A percentile compares a stretch with the other conserved stretches of the same genome.
phyloP scores from a whole-genome alignment of 495 filamentous ascomycete species.

The Aspergillus baeticus region DNA sequence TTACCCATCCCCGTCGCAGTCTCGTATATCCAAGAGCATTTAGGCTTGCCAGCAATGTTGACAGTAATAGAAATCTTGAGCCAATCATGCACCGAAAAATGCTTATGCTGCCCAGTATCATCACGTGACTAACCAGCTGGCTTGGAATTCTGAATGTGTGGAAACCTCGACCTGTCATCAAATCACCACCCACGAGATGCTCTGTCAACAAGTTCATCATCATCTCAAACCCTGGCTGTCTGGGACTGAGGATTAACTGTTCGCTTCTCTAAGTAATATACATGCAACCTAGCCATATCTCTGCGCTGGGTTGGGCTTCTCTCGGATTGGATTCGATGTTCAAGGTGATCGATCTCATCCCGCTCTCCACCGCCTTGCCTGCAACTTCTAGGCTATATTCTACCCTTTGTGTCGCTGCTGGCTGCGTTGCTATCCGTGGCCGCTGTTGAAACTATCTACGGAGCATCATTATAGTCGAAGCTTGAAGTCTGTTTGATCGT shows the following conservation, averaged over 20 bases:
- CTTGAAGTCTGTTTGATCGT: too few relatives aligned
- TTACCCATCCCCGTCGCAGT: too few relatives aligned
- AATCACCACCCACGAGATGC: conserved; percentile 7
- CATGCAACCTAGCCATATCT: background rate
- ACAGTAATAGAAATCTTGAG: too few relatives aligned
- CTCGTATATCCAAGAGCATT: too few relatives aligned
- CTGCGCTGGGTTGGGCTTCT: background rate
- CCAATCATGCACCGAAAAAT: too few relatives aligned
- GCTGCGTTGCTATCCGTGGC: background rate
- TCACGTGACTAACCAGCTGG: background rate
- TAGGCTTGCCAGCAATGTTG: too few relatives aligned
- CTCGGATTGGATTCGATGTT: conserved; percentile 1
- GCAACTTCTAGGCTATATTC: background rate
- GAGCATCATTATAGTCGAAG: too few relatives aligned
- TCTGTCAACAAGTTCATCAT: conserved; percentile 1
- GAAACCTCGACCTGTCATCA: conserved; percentile 19
- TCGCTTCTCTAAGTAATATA: conserved; percentile 2
- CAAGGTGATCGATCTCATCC: background rate
- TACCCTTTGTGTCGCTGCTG: background rate
- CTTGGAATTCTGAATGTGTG: background rate
- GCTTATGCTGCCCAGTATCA: too few relatives aligned
- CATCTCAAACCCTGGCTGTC: background rate
- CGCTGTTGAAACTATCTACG: background rate
- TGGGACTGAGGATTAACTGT: background rate
- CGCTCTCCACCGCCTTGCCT: conserved; percentile 4